Evolutionary conservation across 208 protist genomes (phyloP).

Genomic region (Jaenimonas drosophilae): DNA sequence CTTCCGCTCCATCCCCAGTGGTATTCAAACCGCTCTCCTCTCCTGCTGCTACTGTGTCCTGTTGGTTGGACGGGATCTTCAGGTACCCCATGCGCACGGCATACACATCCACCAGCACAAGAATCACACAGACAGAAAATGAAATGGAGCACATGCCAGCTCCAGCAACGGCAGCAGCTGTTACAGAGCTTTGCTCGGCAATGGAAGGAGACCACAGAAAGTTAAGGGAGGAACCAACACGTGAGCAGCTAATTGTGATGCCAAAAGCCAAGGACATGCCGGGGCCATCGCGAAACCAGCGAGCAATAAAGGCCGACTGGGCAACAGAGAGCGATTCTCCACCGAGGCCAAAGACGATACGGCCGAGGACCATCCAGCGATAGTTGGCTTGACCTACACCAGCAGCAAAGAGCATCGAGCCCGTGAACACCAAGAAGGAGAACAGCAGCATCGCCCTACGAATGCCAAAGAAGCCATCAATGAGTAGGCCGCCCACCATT

Average conservation of each 20-base stretch:
- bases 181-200: slow-evolving; percentile 33
- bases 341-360: slow-evolving; percentile 84
- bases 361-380: slow-evolving; percentile 59
- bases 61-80: slow-evolving; percentile 11
- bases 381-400: slow-evolving; percentile 53
- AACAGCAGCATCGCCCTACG: slow-evolving; percentile 76
- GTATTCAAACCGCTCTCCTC: background rate
- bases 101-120: slow-evolving; percentile 56
- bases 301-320: slow-evolving; percentile 87
- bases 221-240: slow-evolving; percentile 87
- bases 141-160: slow-evolving; percentile 55
- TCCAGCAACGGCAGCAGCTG: slow-evolving; percentile 50
- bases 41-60: slow-evolving; percentile 1
- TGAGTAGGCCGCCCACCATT: slow-evolving; percentile 79
- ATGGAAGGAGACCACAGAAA: slow-evolving; percentile 84
- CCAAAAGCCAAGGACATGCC: slow-evolving; percentile 90
- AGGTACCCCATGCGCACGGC: slow-evolving; percentile 66
- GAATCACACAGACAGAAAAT: slow-evolving; percentile 37
- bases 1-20: background rate
- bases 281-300: slow-evolving; percentile 76
- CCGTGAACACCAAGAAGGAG: slow-evolving; percentile 43
- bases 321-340: slow-evolving; percentile 83
- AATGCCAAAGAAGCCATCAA: slow-evolving; percentile 82
- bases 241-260: slow-evolving; percentile 85
- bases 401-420: slow-evolving; percentile 61